A percentile compares a stretch with the other conserved stretches of the same genome.
Evolutionary conservation across 73 alveolate species (phyloP).

Genomic region (Paramecium pentaurelia): DNA sequence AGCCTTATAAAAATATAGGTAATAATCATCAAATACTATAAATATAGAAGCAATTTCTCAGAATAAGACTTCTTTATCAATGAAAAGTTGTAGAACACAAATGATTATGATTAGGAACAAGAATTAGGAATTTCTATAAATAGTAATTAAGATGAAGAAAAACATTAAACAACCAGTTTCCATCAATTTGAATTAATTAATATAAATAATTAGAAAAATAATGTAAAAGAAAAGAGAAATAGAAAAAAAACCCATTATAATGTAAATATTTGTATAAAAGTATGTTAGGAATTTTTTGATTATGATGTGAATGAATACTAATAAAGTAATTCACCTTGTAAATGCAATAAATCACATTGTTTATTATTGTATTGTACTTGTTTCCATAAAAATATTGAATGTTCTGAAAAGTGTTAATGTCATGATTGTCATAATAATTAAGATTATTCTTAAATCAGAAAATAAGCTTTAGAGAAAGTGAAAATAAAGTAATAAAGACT

Average conservation of each 20-base stretch:
- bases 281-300: background rate
- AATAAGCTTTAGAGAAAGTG: background rate
- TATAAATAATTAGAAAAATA: background rate
- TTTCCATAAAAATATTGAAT: background rate
- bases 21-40: background rate
- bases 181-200: background rate
- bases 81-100: background rate
- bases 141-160: background rate
- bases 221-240: background rate
- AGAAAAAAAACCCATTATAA: background rate
- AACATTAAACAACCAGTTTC: background rate
- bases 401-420: background rate
- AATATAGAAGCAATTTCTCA: background rate
- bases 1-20: background rate
- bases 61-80: background rate
- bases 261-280: background rate
- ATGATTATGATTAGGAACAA: background rate
- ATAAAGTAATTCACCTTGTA: background rate
- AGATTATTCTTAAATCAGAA: background rate
- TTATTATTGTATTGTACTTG: background rate
- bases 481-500: background rate
- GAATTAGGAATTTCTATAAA: background rate
- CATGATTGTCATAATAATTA: background rate
- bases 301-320: background rate
- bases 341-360: background rate